A percentile compares a stretch with the other conserved stretches of the same genome.
Conservation (phyloP, 106 monocot genomes). For the Vanilla planifolia region DNA sequence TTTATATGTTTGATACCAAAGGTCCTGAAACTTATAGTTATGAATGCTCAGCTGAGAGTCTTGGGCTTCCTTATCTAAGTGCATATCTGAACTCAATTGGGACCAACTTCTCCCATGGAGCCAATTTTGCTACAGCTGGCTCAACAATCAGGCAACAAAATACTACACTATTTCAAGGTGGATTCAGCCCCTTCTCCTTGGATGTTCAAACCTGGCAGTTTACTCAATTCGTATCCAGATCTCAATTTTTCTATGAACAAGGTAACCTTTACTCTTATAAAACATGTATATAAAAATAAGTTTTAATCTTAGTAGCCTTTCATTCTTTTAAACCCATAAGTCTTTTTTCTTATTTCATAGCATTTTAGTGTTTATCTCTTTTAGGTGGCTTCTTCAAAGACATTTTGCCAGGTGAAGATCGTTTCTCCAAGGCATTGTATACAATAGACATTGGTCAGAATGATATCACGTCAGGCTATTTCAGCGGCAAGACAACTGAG, state of each 20-base stretch:
- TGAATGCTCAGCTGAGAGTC: slow-evolving; percentile 8
- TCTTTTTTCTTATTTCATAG: not conserved
- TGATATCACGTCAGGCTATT: slow-evolving; percentile 28
- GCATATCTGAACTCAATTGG: slow-evolving; percentile 18
- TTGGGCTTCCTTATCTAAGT: slow-evolving; percentile 12
- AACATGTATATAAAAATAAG: not conserved
- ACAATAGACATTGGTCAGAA: slow-evolving; percentile 39
- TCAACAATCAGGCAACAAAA: slow-evolving; percentile 15
- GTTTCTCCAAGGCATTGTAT: slow-evolving; percentile 23
- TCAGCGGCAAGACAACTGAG: slow-evolving; percentile 18
- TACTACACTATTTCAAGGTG: slow-evolving; percentile 9
- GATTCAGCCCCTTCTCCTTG: slow-evolving; percentile 23
- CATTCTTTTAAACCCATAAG: not conserved
- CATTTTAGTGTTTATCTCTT: not conserved
- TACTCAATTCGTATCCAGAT: slow-evolving; percentile 12
- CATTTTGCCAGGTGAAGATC: slow-evolving; percentile 17
- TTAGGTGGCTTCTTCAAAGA: slow-evolving; percentile 26
- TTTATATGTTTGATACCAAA: too few species aligned
- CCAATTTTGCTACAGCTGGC: slow-evolving; percentile 25
- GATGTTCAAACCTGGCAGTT: slow-evolving; percentile 18
- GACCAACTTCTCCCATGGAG: slow-evolving; percentile 18
- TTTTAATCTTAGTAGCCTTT: too few species aligned
- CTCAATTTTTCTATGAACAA: slow-evolving; percentile 3
- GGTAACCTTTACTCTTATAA: not conserved
- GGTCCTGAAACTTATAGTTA: too few species aligned